These are phyloP conservation scores for Paramecium octaurelia DNA, from an alignment of 73 alveolate species.

Conservation along the genomic window DNA sequence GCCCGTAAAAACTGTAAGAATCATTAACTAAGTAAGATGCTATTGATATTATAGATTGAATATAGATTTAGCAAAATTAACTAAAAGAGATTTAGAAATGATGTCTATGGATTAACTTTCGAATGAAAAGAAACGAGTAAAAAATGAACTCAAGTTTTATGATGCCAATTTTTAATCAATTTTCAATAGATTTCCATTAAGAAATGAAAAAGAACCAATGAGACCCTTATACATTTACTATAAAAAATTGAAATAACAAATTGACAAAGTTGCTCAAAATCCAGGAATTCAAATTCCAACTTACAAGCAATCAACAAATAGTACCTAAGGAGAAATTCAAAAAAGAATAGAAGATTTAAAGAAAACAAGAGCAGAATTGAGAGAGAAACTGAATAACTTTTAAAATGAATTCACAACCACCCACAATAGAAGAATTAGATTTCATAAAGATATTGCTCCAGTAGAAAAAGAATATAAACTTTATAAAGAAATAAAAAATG, in stretches of 20 bases:
- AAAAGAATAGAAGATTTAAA: conserved; percentile 62
- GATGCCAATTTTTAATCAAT: conserved; percentile 68
- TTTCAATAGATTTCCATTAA: conserved; percentile 72
- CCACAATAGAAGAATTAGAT: conserved; percentile 82
- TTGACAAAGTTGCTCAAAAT: conserved; percentile 60
- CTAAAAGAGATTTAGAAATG: conserved; percentile 65
- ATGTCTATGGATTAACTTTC: conserved; percentile 66
- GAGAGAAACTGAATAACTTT: conserved; percentile 73
- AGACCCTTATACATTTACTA: conserved; percentile 89
- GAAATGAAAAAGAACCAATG: conserved; percentile 91
- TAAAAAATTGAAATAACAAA: conserved; percentile 73
- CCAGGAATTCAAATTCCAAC: conserved; percentile 1
- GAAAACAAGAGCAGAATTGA: conserved; percentile 72
- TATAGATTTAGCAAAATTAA: not conserved
- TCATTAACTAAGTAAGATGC: conserved; percentile 34
- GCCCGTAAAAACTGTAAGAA: conserved; percentile 54
- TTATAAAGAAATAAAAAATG: conserved; percentile 80
- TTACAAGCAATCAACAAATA: not conserved
- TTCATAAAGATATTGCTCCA: conserved; percentile 86
- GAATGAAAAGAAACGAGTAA: conserved; percentile 78
- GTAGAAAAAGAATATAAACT: conserved; percentile 81
- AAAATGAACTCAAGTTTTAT: conserved; percentile 81
- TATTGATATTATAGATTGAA: not conserved
- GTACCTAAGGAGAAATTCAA: conserved; percentile 42
- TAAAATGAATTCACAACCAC: conserved; percentile 77